phyloP scores from a whole-genome alignment of 1,139 yeast genomes.

The Meyerozyma athensensis region DNA sequence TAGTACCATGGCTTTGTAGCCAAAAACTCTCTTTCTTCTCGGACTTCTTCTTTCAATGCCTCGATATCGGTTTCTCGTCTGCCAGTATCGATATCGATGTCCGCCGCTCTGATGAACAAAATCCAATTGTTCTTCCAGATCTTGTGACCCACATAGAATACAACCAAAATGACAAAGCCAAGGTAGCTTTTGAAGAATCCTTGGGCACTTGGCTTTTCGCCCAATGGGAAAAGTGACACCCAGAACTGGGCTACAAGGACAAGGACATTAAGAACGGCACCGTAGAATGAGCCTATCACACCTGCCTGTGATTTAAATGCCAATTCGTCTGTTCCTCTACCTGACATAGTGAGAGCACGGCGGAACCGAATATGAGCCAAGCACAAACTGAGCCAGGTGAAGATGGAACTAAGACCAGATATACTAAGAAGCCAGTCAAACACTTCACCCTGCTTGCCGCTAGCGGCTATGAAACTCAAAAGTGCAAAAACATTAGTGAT shows the following conservation, averaged over 20 bases:
- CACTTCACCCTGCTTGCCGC: slow-evolving; percentile 56
- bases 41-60: slow-evolving; percentile 18
- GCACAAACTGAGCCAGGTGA: slow-evolving; percentile 81
- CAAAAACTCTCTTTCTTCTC: slow-evolving; percentile 17
- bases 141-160: slow-evolving; percentile 54
- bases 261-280: slow-evolving; percentile 53
- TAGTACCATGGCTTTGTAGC: slow-evolving; percentile 17
- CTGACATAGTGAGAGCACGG: slow-evolving; percentile 62
- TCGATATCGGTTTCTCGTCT: slow-evolving; percentile 22
- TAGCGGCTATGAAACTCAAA: slow-evolving; percentile 69
- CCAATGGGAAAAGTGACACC: slow-evolving; percentile 69
- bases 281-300: slow-evolving; percentile 62
- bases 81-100: slow-evolving; percentile 22
- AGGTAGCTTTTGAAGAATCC: slow-evolving; percentile 59
- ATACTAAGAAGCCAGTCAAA: slow-evolving; percentile 80
- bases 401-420: slow-evolving; percentile 78
- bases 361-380: slow-evolving; percentile 77
- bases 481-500: slow-evolving; percentile 49
- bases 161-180: slow-evolving; percentile 57
- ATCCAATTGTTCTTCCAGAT: slow-evolving; percentile 51
- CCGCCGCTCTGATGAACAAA: slow-evolving; percentile 18
- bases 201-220: slow-evolving; percentile 49
- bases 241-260: slow-evolving; percentile 78
- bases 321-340: slow-evolving; percentile 60
- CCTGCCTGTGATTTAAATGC: slow-evolving; percentile 71